These are phyloP conservation scores for Diplosphaera chodatii DNA, from an alignment of 139 green algal species.

Conservation along the genomic window DNA sequence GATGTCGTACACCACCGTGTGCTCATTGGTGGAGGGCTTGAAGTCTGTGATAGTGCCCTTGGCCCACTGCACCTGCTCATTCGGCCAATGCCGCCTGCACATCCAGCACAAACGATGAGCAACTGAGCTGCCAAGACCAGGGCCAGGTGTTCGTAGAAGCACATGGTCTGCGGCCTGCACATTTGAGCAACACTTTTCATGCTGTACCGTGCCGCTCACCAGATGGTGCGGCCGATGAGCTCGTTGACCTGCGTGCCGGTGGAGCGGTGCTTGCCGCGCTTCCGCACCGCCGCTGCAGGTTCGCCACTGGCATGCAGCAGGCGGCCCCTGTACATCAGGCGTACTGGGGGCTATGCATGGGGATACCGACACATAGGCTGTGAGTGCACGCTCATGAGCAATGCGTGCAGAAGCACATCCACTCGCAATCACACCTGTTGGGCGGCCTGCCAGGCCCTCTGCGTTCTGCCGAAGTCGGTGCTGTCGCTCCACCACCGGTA, in stretches of 20 bases:
- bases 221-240: slow-evolving; percentile 8
- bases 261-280: neutral
- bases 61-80: neutral
- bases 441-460: neutral
- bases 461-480: neutral
- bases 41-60: slow-evolving; percentile 5
- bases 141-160: too few relatives aligned
- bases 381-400: too few relatives aligned
- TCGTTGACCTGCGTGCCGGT: slow-evolving; percentile 4
- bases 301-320: neutral
- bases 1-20: neutral
- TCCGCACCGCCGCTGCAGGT: neutral
- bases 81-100: neutral
- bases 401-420: too few relatives aligned
- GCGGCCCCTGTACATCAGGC: too few relatives aligned
- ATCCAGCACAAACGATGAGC: too few relatives aligned
- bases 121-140: too few relatives aligned
- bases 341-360: too few relatives aligned
- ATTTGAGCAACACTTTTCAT: too few relatives aligned
- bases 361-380: too few relatives aligned
- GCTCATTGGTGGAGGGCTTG: neutral
- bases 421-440: neutral
- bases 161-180: too few relatives aligned
- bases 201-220: neutral
- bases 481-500: neutral